Evolutionary conservation across 1,139 yeast genomes (phyloP).

Genomic region (Suhomyces bribrorum): DNA sequence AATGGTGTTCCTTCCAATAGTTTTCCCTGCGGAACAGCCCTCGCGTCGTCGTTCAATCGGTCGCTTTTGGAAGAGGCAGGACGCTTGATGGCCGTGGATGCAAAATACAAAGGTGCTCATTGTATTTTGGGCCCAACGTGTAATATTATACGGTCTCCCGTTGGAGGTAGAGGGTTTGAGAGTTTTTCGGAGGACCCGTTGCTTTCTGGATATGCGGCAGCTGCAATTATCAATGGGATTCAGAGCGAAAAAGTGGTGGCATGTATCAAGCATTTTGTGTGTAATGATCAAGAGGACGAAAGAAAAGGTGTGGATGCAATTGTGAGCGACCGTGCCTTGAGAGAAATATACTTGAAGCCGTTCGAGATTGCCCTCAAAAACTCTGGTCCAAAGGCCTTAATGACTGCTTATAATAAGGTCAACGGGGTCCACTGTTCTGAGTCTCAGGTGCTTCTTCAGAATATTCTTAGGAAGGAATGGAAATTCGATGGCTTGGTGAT

Average conservation of each 20-base stretch:
- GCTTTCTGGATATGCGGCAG: slow-evolving; percentile 54
- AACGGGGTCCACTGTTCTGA: slow-evolving; percentile 60
- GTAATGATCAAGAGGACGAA: slow-evolving; percentile 62
- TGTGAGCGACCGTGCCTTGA: slow-evolving; percentile 57
- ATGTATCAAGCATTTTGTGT: slow-evolving; percentile 59
- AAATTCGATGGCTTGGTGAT: slow-evolving; percentile 54
- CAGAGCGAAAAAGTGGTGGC: slow-evolving; percentile 56
- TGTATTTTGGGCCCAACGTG: slow-evolving; percentile 56
- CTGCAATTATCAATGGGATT: slow-evolving; percentile 53
- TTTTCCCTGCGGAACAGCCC: slow-evolving; percentile 40
- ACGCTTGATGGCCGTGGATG: slow-evolving; percentile 49
- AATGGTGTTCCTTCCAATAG: slow-evolving; percentile 52
- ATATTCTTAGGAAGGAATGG: slow-evolving; percentile 57
- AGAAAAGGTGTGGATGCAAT: slow-evolving; percentile 49
- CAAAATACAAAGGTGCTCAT: slow-evolving; percentile 50
- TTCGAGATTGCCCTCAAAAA: slow-evolving; percentile 59
- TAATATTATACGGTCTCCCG: slow-evolving; percentile 58
- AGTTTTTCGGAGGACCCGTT: slow-evolving; percentile 64
- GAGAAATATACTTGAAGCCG: slow-evolving; percentile 62
- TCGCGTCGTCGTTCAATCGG: slow-evolving; percentile 25
- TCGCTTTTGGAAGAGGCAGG: slow-evolving; percentile 47
- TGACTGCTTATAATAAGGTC: slow-evolving; percentile 63
- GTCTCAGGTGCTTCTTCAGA: slow-evolving; percentile 39
- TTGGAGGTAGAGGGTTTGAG: slow-evolving; percentile 68
- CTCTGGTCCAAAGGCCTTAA: slow-evolving; percentile 51